Conservation (phyloP, 768 basidiomycete species). For the Cyclocybe cylindracea region DNA sequence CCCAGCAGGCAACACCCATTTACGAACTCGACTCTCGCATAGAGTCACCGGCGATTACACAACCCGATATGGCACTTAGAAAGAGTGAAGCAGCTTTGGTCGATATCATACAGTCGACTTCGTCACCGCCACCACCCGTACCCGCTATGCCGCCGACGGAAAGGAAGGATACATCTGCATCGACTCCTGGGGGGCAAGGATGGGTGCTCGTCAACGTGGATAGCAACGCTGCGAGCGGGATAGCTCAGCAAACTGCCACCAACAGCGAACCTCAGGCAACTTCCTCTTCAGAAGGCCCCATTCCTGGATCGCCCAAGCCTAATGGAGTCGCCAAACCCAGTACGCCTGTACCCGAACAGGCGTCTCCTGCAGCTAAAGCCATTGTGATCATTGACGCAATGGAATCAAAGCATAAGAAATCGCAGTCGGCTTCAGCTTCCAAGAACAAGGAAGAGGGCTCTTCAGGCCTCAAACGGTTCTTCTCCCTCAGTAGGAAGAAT, state of each 20-base stretch:
- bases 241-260: background rate
- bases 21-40: constrained; percentile 55
- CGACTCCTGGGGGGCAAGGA: constrained; percentile 46
- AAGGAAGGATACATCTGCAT: constrained; percentile 28
- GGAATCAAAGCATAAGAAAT: constrained; percentile 46
- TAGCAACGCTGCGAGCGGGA: constrained; percentile 19
- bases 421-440: constrained; percentile 15
- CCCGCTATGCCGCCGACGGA: constrained; percentile 17
- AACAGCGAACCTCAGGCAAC: background rate
- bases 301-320: background rate
- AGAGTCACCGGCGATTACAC: constrained; percentile 53
- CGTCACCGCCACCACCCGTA: constrained; percentile 22
- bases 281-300: background rate
- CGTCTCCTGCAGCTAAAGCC: constrained; percentile 56
- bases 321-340: constrained; percentile 14
- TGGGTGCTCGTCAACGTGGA: constrained; percentile 72
- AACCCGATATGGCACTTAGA: constrained; percentile 41
- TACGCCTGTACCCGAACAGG: constrained; percentile 10
- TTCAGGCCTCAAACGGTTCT: constrained; percentile 34
- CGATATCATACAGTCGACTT: constrained; percentile 43
- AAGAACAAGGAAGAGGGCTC: constrained; percentile 18
- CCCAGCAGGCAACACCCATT: constrained; percentile 31
- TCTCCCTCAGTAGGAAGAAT: constrained; percentile 37
- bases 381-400: constrained; percentile 63
- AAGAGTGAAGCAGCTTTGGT: constrained; percentile 69